These are phyloP conservation scores for Hypocreales sp. DNA, from an alignment of 2,329 filamentous ascomycete genomes.

Conservation along the genomic window DNA sequence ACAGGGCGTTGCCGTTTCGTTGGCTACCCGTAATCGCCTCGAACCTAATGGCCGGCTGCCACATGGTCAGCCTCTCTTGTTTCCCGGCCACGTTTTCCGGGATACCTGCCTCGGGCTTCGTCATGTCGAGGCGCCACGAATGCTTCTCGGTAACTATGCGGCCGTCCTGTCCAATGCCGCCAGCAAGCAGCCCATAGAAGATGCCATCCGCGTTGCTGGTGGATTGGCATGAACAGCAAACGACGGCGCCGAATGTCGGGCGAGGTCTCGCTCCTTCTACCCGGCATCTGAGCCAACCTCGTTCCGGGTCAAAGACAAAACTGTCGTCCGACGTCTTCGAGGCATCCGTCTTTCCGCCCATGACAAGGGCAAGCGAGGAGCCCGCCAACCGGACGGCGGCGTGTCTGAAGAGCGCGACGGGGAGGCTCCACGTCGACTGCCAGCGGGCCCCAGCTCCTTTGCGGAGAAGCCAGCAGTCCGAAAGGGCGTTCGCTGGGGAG, in stretches of 20 bases:
- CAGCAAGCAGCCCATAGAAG: slow-evolving; percentile 48
- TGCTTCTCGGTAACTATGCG: slow-evolving; percentile 46
- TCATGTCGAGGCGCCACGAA: slow-evolving; percentile 41
- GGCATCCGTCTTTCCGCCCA: slow-evolving; percentile 43
- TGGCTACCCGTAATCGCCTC: slow-evolving; percentile 1
- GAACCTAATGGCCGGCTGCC: slow-evolving; percentile 13
- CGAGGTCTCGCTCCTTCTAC: slow-evolving; percentile 18
- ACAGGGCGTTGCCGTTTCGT: slow-evolving; percentile 6
- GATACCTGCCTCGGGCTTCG: slow-evolving; percentile 19
- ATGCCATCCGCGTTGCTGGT: slow-evolving; percentile 10
- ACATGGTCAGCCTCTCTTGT: neutral
- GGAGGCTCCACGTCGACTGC: slow-evolving; percentile 50
- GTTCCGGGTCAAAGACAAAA: slow-evolving; percentile 32
- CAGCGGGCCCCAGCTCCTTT: slow-evolving; percentile 35
- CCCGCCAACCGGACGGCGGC: slow-evolving; percentile 36
- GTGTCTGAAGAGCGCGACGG: slow-evolving; percentile 61
- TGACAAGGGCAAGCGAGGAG: slow-evolving; percentile 38
- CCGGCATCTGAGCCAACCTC: slow-evolving; percentile 30
- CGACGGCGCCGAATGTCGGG: slow-evolving; percentile 26
- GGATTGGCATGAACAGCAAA: slow-evolving; percentile 14
- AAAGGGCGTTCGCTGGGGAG: slow-evolving; percentile 54
- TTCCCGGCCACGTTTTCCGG: too few relatives aligned
- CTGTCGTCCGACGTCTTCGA: slow-evolving; percentile 32
- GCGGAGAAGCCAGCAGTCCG: slow-evolving; percentile 62
- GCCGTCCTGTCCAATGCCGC: slow-evolving; percentile 55